Conservation (phyloP, 2,329 filamentous ascomycete species). For the Aspergillus brunneoviolaceus region DNA sequence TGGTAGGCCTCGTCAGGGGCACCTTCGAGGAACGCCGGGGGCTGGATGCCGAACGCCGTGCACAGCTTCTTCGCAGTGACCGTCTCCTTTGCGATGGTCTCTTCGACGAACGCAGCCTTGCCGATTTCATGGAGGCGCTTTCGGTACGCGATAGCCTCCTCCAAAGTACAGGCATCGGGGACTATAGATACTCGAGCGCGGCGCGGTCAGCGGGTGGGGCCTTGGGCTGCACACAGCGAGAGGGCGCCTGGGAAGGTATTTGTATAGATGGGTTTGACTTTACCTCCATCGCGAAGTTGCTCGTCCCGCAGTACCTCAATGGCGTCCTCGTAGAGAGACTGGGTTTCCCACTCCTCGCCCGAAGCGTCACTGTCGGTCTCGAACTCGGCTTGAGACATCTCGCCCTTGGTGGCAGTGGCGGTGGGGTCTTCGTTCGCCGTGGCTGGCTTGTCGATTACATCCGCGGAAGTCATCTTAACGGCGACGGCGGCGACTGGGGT, state of each 20-base stretch:
- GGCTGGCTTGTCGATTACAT: conserved; percentile 21
- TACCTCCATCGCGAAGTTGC: conserved; percentile 46
- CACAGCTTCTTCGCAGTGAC: conserved; percentile 80
- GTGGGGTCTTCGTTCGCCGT: conserved; percentile 21
- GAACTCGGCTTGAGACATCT: conserved; percentile 35
- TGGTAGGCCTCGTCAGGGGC: conserved; percentile 73
- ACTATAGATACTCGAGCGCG: conserved; percentile 24
- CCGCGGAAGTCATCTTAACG: conserved; percentile 29
- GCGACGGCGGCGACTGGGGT: conserved; percentile 37
- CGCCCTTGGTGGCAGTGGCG: conserved; percentile 28
- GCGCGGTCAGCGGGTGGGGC: background rate
- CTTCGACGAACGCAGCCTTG: conserved; percentile 72
- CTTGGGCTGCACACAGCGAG: background rate
- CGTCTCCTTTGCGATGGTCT: conserved; percentile 66
- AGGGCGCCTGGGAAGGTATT: background rate
- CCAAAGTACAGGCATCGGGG: conserved; percentile 61
- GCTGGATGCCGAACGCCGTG: conserved; percentile 77
- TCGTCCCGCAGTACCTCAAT: conserved; percentile 60
- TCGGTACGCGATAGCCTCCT: conserved; percentile 68
- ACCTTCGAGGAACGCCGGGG: conserved; percentile 72
- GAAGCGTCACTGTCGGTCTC: conserved; percentile 39
- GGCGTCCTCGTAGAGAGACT: conserved; percentile 64
- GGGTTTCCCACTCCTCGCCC: conserved; percentile 57
- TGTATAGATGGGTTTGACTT: conserved; percentile 34
- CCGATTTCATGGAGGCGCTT: conserved; percentile 72